Percentiles rank a stretch among this genome's conserved stretches.
Evolutionary conservation across 495 filamentous ascomycete species (phyloP).

Genomic region (Penicillium steckii): DNA sequence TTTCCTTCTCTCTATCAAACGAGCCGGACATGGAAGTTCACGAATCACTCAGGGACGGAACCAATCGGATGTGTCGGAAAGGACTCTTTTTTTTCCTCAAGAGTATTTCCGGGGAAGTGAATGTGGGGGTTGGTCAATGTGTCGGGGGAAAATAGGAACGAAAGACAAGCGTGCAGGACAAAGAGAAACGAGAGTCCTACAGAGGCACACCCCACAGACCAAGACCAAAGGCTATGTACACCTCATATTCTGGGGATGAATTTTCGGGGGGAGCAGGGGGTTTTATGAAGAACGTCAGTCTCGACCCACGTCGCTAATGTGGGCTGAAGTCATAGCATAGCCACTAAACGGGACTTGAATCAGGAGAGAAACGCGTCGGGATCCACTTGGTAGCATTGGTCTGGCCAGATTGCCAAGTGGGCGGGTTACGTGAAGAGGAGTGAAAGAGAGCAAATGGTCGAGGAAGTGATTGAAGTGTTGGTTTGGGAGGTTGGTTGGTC

Average conservation of each 20-base stretch:
- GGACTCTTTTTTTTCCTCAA: background rate
- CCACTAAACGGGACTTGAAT: background rate
- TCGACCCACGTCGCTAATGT: slow-evolving; percentile 27
- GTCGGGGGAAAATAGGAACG: background rate
- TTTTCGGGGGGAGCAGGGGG: background rate
- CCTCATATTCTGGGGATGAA: slow-evolving; percentile 17
- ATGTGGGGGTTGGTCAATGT: background rate
- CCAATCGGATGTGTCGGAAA: slow-evolving; percentile 1
- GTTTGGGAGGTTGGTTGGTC: no score
- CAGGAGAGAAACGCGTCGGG: slow-evolving; percentile 8
- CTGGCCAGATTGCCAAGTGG: background rate
- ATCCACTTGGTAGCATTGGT: background rate
- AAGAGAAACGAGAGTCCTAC: background rate
- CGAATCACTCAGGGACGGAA: background rate
- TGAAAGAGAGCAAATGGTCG: no score
- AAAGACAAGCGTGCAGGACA: background rate
- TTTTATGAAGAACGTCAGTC: slow-evolving; percentile 6
- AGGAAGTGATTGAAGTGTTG: no score
- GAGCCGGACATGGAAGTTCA: slow-evolving; percentile 13
- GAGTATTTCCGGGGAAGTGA: background rate
- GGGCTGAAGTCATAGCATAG: slow-evolving; percentile 23
- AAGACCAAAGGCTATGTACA: no score
- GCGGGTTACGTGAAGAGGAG: background rate
- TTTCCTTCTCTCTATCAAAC: slow-evolving; percentile 13
- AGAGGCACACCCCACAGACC: slow-evolving; percentile 15